Conservation (phyloP, 2,329 filamentous ascomycete genomes). For the Proliferodiscus dingleyae region DNA sequence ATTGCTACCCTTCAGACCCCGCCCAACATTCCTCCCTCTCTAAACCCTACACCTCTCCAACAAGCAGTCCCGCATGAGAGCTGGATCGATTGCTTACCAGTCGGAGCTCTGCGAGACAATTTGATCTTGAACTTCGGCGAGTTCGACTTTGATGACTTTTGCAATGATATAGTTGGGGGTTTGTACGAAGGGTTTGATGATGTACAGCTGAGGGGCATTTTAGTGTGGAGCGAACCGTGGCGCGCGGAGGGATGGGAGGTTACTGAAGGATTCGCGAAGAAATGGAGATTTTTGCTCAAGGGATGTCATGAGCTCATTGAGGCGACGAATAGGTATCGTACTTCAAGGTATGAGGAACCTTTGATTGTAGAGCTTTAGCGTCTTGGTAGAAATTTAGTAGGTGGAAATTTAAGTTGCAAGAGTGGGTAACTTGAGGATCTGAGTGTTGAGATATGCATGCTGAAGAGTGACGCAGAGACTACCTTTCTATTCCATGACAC, state of each 20-base stretch:
- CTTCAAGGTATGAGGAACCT: conserved; percentile 4
- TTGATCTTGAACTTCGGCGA: conserved; percentile 6
- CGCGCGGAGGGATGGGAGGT: conserved; percentile 43
- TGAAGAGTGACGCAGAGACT: too few relatives aligned
- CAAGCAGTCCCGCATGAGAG: conserved; percentile 5
- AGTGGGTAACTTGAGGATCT: too few relatives aligned
- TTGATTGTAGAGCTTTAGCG: conserved; percentile 7
- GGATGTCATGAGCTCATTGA: conserved; percentile 35
- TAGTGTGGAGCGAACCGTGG: conserved; percentile 42
- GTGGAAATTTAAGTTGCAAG: too few relatives aligned
- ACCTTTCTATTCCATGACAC: too few relatives aligned
- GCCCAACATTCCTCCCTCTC: conserved; percentile 4
- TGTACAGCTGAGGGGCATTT: conserved; percentile 8
- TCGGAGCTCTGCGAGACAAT: conserved; percentile 11
- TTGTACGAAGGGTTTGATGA: conserved; percentile 14
- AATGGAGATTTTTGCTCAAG: conserved; percentile 39
- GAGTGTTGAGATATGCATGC: too few relatives aligned
- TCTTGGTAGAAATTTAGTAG: not conserved
- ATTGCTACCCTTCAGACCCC: not conserved
- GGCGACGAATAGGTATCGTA: conserved; percentile 34
- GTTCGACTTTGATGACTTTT: conserved; percentile 11
- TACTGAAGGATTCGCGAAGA: conserved; percentile 38
- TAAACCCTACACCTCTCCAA: conserved; percentile 14
- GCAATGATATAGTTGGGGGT: conserved; percentile 7
- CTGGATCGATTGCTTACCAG: conserved; percentile 15